A percentile compares a stretch with the other conserved stretches of the same genome.
Evolutionary conservation across 176 grass and related monocot genomes (phyloP).

Genomic region (bread wheat (Triticum aestivum)): IWGSC_CS_RefSeq_v2.1 NC_057810.1:640708767-640709266

Average conservation of each 20-base stretch:
- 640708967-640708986: neutral
- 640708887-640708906: neutral
- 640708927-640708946: constrained; percentile 20
- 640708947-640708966: constrained; percentile 15
- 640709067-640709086: neutral
- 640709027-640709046: neutral
- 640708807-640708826: too few species aligned
- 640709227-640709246: constrained; percentile 37
- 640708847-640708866: neutral
- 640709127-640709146: constrained; percentile 9
- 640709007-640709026: constrained; percentile 3
- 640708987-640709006: neutral
- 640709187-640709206: neutral
- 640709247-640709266: neutral
- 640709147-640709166: constrained; percentile 18
- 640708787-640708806: too few species aligned
- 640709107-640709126: constrained; percentile 32
- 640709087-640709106: constrained; percentile 6
- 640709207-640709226: constrained; percentile 38
- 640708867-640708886: neutral
- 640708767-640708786: too few species aligned
- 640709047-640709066: constrained; percentile 20
- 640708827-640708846: too few species aligned
- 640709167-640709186: constrained; percentile 13
- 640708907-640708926: neutral